Conservation (phyloP, 495 filamentous ascomycete genomes). For the Coniosporium apollinis region DNA sequence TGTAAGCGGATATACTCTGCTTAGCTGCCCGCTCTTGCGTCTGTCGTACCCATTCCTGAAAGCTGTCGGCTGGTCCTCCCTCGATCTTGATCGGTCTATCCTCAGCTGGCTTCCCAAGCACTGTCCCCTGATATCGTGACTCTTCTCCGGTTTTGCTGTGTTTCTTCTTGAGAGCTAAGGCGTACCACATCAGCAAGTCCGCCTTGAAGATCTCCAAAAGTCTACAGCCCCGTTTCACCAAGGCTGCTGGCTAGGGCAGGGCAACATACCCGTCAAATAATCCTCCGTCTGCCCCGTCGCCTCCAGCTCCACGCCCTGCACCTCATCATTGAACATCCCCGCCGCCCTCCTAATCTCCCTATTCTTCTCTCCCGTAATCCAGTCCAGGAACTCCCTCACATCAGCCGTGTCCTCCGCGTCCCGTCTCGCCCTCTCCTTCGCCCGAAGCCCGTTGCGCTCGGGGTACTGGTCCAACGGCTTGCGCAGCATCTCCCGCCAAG, state of each 20-base stretch:
- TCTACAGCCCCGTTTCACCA: slow-evolving; percentile 3
- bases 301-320: slow-evolving; percentile 27
- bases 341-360: slow-evolving; percentile 57
- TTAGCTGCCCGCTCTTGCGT: too few relatives aligned
- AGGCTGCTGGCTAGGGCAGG: not conserved
- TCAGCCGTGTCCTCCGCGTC: slow-evolving; percentile 58
- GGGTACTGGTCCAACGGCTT: slow-evolving; percentile 17
- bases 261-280: slow-evolving; percentile 43
- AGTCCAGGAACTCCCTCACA: slow-evolving; percentile 52
- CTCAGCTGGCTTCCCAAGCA: slow-evolving; percentile 53
- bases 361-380: slow-evolving; percentile 51
- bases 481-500: slow-evolving; percentile 26
- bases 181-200: not conserved
- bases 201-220: too few relatives aligned
- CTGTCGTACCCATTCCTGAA: slow-evolving; percentile 65
- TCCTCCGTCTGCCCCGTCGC: slow-evolving; percentile 45
- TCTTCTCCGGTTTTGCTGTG: slow-evolving; percentile 73
- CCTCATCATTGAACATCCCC: slow-evolving; percentile 23
- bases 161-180: slow-evolving; percentile 53
- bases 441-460: slow-evolving; percentile 9
- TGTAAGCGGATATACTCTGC: too few relatives aligned
- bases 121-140: slow-evolving; percentile 60
- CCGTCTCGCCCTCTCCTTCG: slow-evolving; percentile 18
- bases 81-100: slow-evolving; percentile 52
- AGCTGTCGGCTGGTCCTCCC: slow-evolving; percentile 46